Evolutionary conservation across 805 yeast species (phyloP).

Genomic region (Saturnispora sekii): DNA sequence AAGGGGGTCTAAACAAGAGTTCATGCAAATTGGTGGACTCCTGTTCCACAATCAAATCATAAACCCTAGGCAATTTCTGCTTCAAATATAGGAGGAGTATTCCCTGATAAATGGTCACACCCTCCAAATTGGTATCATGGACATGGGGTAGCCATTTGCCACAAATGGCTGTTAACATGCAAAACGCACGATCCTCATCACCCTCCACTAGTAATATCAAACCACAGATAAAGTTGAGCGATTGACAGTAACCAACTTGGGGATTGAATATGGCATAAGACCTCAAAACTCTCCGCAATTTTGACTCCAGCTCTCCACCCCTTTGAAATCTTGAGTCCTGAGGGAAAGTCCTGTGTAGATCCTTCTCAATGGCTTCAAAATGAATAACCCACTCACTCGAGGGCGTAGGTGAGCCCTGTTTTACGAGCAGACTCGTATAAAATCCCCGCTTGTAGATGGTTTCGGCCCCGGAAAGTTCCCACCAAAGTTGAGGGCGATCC

Average conservation of each 20-base stretch:
- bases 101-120: conserved; percentile 92
- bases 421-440: conserved; percentile 1
- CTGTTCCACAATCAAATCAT: conserved; percentile 39
- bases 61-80: conserved; percentile 74
- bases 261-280: conserved; percentile 86
- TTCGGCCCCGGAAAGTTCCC: conserved; percentile 2
- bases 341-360: conserved; percentile 88
- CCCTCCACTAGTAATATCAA: conserved; percentile 72
- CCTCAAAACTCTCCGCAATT: conserved; percentile 69
- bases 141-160: conserved; percentile 82
- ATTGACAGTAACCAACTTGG: conserved; percentile 90
- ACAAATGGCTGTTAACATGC: conserved; percentile 92
- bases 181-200: conserved; percentile 87
- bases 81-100: conserved; percentile 79
- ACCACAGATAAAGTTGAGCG: conserved; percentile 88
- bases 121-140: conserved; percentile 83
- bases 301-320: conserved; percentile 38
- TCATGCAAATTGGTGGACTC: conserved; percentile 26
- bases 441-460: not conserved
- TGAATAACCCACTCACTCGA: conserved; percentile 19
- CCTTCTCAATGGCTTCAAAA: conserved; percentile 89
- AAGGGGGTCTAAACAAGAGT: conserved; percentile 65
- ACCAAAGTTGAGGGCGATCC: not conserved
- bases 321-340: conserved; percentile 76
- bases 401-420: not conserved